A percentile compares a stretch with the other conserved stretches of the same genome.
phyloP scores from a whole-genome alignment of 2,329 filamentous ascomycete genomes.

The Thielaviopsis musarum region DNA sequence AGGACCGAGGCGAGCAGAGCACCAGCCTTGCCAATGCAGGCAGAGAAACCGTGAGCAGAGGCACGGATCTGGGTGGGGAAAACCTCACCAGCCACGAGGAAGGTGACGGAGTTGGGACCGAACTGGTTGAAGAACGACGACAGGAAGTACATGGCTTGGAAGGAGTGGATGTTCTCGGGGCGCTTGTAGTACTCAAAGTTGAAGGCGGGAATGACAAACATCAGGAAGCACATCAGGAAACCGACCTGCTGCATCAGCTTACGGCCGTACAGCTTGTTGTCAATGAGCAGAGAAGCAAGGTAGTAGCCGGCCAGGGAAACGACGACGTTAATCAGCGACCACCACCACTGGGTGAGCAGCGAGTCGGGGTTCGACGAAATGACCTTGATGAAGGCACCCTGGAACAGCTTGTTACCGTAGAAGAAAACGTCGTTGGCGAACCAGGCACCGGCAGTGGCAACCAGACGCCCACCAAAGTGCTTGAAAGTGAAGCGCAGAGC shows the following conservation, averaged over 20 bases:
- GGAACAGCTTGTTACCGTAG: constrained; percentile 98
- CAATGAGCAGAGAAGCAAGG: constrained; percentile 70
- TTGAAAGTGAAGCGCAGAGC: constrained; percentile 63
- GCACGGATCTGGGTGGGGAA: constrained; percentile 88
- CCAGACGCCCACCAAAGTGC: constrained; percentile 70
- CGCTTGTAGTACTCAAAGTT: constrained; percentile 69
- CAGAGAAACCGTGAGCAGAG: constrained; percentile 88
- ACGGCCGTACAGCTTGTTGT: constrained; percentile 91
- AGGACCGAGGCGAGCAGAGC: constrained; percentile 74
- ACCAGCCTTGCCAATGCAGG: constrained; percentile 75
- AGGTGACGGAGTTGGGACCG: constrained; percentile 88
- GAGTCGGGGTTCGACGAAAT: constrained; percentile 53
- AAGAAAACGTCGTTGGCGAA: constrained; percentile 98
- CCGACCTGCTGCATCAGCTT: constrained; percentile 94
- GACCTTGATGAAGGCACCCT: constrained; percentile 73
- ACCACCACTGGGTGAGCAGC: constrained; percentile 76
- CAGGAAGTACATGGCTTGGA: constrained; percentile 97
- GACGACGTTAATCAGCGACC: constrained; percentile 81
- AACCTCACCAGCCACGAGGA: constrained; percentile 91
- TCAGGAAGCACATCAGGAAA: constrained; percentile 83
- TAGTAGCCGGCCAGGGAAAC: constrained; percentile 85
- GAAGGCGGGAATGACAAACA: constrained; percentile 86
- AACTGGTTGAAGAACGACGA: constrained; percentile 99
- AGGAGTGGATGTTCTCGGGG: constrained; percentile 56
- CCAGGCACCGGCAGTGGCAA: constrained; percentile 80